Conservation (phyloP, 768 basidiomycete species). For the Phylloporus rhodoxanthus region DNA sequence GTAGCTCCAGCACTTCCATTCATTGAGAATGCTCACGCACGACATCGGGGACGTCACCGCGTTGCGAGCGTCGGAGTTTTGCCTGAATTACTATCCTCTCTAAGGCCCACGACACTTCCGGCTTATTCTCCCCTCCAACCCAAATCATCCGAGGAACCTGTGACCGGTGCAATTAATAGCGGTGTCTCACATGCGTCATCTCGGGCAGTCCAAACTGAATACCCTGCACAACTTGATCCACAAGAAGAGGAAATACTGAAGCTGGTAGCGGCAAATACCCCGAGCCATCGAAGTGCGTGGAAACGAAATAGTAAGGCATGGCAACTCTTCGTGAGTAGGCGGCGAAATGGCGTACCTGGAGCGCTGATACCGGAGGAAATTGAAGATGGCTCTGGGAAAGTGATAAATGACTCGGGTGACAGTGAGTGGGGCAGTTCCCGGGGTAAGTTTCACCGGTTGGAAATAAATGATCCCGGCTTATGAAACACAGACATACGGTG, state of each 20-base stretch:
- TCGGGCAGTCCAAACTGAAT: constrained; percentile 12
- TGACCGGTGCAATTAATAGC: neutral
- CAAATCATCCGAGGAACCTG: neutral
- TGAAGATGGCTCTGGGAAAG: constrained; percentile 25
- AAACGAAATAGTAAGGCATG: constrained; percentile 57
- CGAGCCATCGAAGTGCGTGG: constrained; percentile 71
- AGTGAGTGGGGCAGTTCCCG: constrained; percentile 23
- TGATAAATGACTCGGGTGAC: constrained; percentile 14
- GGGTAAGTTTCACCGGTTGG: constrained; percentile 17
- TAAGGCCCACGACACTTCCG: constrained; percentile 69
- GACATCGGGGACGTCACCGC: constrained; percentile 24
- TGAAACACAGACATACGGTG: constrained; percentile 19
- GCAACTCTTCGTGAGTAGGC: constrained; percentile 48
- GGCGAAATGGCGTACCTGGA: constrained; percentile 25
- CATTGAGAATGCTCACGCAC: constrained; percentile 24
- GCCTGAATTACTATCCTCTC: constrained; percentile 50
- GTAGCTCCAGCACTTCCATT: constrained; percentile 36
- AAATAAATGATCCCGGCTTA: constrained; percentile 6
- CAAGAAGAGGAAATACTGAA: constrained; percentile 51
- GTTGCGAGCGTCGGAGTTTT: constrained; percentile 36
- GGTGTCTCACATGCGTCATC: neutral
- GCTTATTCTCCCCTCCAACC: constrained; percentile 51
- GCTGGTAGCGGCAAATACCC: constrained; percentile 62
- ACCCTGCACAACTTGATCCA: constrained; percentile 29
- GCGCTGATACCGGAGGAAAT: constrained; percentile 33